Evolutionary conservation across 352 stramenopile genomes (phyloP), one percentile per base, ranked within the genome.

Genomic region (Pythium coloratum): DNA sequence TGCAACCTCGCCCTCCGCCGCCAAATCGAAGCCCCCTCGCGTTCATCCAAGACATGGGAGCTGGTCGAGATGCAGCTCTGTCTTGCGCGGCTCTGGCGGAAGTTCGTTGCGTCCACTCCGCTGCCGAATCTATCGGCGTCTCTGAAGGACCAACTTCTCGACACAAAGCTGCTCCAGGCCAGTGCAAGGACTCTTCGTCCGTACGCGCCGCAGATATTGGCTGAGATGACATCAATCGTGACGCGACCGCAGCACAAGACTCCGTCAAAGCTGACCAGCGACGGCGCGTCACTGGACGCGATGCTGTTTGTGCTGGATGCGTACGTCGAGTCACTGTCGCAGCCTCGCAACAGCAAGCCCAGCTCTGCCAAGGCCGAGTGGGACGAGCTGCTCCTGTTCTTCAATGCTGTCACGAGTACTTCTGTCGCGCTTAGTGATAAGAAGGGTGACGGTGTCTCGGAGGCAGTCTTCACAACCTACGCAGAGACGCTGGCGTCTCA

Each of bases 1-100:
- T 73, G 62, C 42, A 53, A 51, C 10, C 55, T 72, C 16, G 47
- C 42, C 18, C 40, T 72, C 24, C 47, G 60, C 7, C 36, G 20
- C 3, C 32, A 46, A 30, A 16, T 72, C 33, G 46, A 57, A 26
- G 6, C 16, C 2, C 28, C 32, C 2, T 18, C 32, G 16, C n/a
- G 18, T n/a, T 57, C 33, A 3, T 12, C 1, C 3, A 7, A 36
- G 12, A 44, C 62, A 12, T 73, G 67, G 67, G 57, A 61, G 49
- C 50, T 69, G 28, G 30, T 66, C n/a, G 67, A 73, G 34, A 40
- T 63, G 14, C 61, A 69, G 56, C 50, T 73, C 10, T 61, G 46
- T 28, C 53, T 73, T 2, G 24, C n/a, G 7, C 55, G 62, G 7
- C 20, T 73, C 4, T 73, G 67, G 67, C 67, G 62, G 9, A 61